phyloP scores from a whole-genome alignment of 257 asterid species.

The Rauvolfia tetraphylla region DNA sequence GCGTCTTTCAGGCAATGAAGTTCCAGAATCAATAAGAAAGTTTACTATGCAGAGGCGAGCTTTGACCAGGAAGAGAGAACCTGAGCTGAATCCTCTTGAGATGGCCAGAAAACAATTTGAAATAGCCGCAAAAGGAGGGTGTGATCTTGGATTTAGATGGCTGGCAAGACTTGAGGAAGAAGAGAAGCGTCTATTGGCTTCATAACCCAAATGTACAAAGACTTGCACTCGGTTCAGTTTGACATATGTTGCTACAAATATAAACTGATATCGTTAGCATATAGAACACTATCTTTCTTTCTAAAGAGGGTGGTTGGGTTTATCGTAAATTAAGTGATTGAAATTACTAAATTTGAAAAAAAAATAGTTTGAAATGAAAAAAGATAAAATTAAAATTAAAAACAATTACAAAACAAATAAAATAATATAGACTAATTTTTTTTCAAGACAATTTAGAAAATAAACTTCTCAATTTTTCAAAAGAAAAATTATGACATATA shows the following conservation, averaged over 20 bases:
- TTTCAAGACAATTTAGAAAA: too few relatives aligned
- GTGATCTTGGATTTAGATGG: conserved; percentile 92
- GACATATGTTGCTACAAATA: too few relatives aligned
- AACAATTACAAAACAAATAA: too few relatives aligned
- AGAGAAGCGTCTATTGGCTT: conserved; percentile 37
- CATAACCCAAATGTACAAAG: conserved; percentile 6
- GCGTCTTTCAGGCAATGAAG: conserved; percentile 50
- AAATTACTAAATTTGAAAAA: too few relatives aligned
- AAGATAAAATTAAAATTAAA: too few relatives aligned
- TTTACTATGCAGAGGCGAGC: conserved; percentile 42
- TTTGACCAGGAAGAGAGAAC: conserved; percentile 27
- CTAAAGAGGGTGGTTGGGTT: too few relatives aligned
- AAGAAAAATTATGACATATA: too few relatives aligned
- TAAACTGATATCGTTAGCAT: not conserved
- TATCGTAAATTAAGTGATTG: too few relatives aligned
- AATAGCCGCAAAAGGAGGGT: conserved; percentile 79
- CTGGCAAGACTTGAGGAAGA: conserved; percentile 63
- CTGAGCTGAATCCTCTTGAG: conserved; percentile 48
- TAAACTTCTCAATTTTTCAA: too few relatives aligned
- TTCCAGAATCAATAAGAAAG: conserved; percentile 64
- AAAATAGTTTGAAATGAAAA: too few relatives aligned
- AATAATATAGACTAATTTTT: too few relatives aligned
- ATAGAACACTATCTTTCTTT: not conserved
- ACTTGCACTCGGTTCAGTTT: not conserved
- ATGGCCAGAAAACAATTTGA: conserved; percentile 77